A percentile compares a stretch with the other conserved stretches of the same genome.
Evolutionary conservation across 2,329 filamentous ascomycete genomes (phyloP).

Genomic region (Pseudogymnoascus sp.): DNA sequence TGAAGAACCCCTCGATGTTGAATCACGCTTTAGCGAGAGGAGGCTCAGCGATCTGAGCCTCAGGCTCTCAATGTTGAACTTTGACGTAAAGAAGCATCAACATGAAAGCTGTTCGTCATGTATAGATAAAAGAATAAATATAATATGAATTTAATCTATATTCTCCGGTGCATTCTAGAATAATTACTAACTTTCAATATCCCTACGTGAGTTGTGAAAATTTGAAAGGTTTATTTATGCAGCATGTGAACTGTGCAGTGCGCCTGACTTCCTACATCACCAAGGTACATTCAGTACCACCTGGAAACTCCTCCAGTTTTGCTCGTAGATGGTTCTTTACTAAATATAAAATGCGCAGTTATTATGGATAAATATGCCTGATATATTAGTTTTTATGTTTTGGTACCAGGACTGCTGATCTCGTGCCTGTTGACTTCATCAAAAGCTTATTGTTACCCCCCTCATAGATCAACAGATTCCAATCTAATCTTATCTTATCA

Average conservation of each 20-base stretch:
- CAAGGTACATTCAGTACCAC: neutral
- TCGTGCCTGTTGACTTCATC: neutral
- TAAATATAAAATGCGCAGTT: neutral
- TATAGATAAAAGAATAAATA: neutral
- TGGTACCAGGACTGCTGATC: neutral
- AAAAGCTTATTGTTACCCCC: neutral
- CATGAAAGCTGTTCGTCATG: neutral
- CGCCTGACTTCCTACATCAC: neutral
- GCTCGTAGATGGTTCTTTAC: neutral
- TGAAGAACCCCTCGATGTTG: conserved; percentile 9
- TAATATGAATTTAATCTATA: neutral
- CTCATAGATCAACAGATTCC: neutral
- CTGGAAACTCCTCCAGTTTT: neutral
- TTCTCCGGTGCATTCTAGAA: neutral
- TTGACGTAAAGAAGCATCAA: neutral
- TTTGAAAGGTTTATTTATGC: neutral
- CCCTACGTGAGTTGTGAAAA: neutral
- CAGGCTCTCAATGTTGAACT: neutral
- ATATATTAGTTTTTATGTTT: neutral
- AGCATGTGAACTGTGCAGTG: neutral
- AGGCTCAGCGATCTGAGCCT: neutral
- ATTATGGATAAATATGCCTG: neutral
- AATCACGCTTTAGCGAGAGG: conserved; percentile 8
- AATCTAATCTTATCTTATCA: conserved; percentile 8
- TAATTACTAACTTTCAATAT: neutral